These are phyloP conservation scores for Cadophora gregata DNA, from an alignment of 2,329 filamentous ascomycete species.

Conservation along the genomic window DNA sequence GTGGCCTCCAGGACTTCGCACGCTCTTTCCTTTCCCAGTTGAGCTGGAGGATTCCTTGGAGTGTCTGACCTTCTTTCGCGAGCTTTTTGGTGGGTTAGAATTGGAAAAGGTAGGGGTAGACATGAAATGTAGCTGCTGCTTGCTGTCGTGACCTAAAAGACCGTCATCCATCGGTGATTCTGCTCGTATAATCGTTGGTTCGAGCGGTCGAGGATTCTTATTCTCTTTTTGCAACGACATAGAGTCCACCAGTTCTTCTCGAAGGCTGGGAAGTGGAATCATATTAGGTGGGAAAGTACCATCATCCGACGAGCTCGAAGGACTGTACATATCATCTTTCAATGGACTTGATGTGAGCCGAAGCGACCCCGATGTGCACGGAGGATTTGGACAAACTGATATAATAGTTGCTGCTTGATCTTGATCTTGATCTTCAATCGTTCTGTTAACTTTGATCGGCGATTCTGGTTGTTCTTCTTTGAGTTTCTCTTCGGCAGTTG, in stretches of 20 bases:
- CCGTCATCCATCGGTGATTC: neutral
- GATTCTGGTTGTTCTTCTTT: constrained; percentile 18
- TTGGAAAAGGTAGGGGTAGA: constrained; percentile 18
- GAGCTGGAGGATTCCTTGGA: constrained; percentile 17
- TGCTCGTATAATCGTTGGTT: neutral
- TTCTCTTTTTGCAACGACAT: constrained; percentile 10
- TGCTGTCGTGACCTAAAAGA: neutral
- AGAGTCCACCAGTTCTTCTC: constrained; percentile 1
- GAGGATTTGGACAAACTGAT: neutral
- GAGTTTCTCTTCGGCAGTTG: constrained; percentile 37
- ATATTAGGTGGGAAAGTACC: constrained; percentile 2
- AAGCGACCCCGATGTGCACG: constrained; percentile 2
- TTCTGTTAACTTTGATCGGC: neutral
- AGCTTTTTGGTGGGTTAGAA: neutral
- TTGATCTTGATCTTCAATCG: neutral
- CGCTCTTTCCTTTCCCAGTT: constrained; percentile 1
- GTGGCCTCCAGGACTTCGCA: neutral
- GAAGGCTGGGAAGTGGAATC: neutral
- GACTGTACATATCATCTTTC: constrained; percentile 5
- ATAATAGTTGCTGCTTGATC: neutral
- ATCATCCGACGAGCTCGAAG: constrained; percentile 17
- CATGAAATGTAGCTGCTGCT: constrained; percentile 20
- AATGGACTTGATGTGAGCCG: neutral
- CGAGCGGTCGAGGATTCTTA: constrained; percentile 6
- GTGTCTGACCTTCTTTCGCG: constrained; percentile 6